These are phyloP conservation scores for Reutealis trisperma DNA, from an alignment of 345 rosid species.

Conservation along the genomic window DNA sequence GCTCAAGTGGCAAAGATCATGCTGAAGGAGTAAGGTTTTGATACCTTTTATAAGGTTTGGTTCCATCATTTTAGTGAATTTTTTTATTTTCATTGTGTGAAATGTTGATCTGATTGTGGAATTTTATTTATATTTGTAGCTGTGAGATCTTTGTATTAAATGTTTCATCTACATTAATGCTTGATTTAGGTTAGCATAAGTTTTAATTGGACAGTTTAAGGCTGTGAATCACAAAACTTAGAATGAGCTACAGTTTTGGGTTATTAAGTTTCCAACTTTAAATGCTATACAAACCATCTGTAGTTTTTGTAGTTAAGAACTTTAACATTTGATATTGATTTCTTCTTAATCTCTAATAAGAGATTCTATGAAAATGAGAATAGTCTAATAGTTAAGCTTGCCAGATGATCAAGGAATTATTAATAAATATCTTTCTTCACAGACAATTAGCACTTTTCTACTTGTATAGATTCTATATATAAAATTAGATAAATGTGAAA, in stretches of 20 bases:
- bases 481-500: too few species aligned
- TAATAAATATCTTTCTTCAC: too few species aligned
- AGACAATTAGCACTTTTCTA: too few species aligned
- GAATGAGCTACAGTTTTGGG: neutral
- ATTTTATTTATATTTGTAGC: neutral
- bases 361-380: neutral
- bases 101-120: neutral
- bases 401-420: too few species aligned
- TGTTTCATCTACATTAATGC: neutral
- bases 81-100: neutral
- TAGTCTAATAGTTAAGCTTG: too few species aligned
- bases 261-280: neutral
- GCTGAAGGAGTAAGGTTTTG: constrained; percentile 82
- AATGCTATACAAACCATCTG: neutral
- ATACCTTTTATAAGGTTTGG: constrained; percentile 92
- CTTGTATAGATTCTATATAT: too few species aligned
- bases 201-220: neutral
- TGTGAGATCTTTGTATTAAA: neutral
- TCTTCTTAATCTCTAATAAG: neutral
- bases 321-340: neutral
- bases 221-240: neutral
- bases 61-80: neutral
- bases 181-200: neutral
- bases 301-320: neutral
- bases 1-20: constrained; percentile 66